phyloP scores from a whole-genome alignment of 2,329 filamentous ascomycete genomes.

The Arthrobotrys conoides region DNA sequence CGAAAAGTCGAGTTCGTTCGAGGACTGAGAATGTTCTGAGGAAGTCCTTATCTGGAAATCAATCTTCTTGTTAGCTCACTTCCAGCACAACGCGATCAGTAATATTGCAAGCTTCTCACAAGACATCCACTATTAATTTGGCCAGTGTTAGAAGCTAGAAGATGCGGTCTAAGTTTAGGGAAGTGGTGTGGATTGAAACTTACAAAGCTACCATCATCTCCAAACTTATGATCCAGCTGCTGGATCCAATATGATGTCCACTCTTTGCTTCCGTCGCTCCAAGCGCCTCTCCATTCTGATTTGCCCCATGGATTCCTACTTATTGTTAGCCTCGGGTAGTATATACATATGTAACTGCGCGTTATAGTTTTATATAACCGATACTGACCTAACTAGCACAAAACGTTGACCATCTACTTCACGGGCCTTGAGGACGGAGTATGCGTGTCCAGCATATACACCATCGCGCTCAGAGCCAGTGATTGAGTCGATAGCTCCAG shows the following conservation, averaged over 20 bases:
- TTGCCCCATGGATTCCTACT: slow-evolving; percentile 83
- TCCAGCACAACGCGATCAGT: slow-evolving; percentile 68
- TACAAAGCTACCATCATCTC: slow-evolving; percentile 76
- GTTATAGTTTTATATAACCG: neutral
- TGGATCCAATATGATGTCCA: slow-evolving; percentile 86
- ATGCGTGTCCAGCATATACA: slow-evolving; percentile 74
- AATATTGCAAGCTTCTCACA: slow-evolving; percentile 63
- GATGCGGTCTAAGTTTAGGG: neutral
- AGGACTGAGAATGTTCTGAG: slow-evolving; percentile 75
- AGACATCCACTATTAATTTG: slow-evolving; percentile 68
- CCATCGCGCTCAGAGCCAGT: slow-evolving; percentile 67
- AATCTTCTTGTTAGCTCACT: slow-evolving; percentile 67
- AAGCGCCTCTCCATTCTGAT: slow-evolving; percentile 84
- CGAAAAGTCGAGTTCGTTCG: slow-evolving; percentile 75
- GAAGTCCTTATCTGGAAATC: slow-evolving; percentile 70
- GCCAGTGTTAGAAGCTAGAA: slow-evolving; percentile 24
- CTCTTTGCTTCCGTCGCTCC: slow-evolving; percentile 85
- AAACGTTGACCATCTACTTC: slow-evolving; percentile 69
- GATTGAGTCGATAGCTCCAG: slow-evolving; percentile 46
- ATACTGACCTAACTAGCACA: slow-evolving; percentile 69
- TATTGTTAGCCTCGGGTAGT: neutral
- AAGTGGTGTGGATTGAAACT: slow-evolving; percentile 42
- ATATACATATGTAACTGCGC: neutral
- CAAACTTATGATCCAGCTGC: slow-evolving; percentile 80
- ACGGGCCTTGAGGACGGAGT: slow-evolving; percentile 73